Evolutionary conservation across 441 rosid species (phyloP), one percentile per base, ranked within the genome.

Genomic region (Geranium incanum): DNA sequence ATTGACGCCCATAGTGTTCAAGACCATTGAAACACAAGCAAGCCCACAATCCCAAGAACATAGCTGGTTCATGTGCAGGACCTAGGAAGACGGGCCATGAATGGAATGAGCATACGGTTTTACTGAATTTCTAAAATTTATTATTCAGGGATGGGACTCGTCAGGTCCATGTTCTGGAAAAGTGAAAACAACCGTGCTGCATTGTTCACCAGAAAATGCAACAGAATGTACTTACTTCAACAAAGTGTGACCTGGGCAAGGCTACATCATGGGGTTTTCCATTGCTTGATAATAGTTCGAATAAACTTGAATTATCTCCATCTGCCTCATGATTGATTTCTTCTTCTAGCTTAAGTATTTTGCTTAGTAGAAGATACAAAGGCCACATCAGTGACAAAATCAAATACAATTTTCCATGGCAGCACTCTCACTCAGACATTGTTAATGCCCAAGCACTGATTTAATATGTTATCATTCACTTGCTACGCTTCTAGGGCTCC

Each of bases 11-110:
- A 82, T 74, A 0, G 89, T 82, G 79, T 86, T 87, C 83, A 90
- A 83, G 76, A 82, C 89, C 99, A 94, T 92, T 55, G 83, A 81
- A 70, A 90, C 86, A 78, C 97, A 94, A 79, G 97, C 97, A 62
- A 92, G 89, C 39, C 99, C 97, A 65, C 99, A 92, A 70, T 92
- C 99, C 99, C 99, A 92, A 36, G 91, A 86, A 71, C 78, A 85
- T 77, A 88, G 77, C 86, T 94, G 99, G 68, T 84, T 92, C 70
- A 88, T 74, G 72, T 89, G 97, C 21, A 94, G 94, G 50, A 94
- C 95, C 99, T 94, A 81, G 62, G 57, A 38, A 21, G 60, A 74
- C 43, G 67, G 71, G 62, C 18, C 39, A 69, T 8, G 57, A 28
- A 36, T 71, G 33, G 39, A 65, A 60, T 23, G 15, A 28, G 5